A percentile compares a stretch with the other conserved stretches of the same genome.
Conservation (phyloP, 192 early-diverging fungal genomes). For the Coemansia sp. region DNA sequence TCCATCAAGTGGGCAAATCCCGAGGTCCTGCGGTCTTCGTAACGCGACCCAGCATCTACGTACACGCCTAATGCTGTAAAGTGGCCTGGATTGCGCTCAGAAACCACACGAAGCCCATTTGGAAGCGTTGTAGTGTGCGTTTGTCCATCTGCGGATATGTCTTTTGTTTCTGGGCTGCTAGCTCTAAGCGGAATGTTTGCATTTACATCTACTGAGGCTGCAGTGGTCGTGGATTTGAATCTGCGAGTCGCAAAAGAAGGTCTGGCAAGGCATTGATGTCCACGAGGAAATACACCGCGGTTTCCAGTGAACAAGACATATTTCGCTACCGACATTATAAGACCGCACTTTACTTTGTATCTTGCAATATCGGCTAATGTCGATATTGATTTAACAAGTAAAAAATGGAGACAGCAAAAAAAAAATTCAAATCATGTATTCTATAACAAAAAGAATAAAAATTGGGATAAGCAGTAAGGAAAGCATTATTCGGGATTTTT, state of each 20-base stretch:
- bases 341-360: too few species aligned
- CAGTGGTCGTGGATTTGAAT: constrained; percentile 30
- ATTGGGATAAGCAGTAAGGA: neutral
- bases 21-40: constrained; percentile 68
- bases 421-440: neutral
- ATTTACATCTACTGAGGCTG: neutral
- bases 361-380: neutral
- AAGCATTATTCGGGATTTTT: neutral
- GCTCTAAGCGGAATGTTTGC: constrained; percentile 15
- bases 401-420: neutral
- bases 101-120: constrained; percentile 87
- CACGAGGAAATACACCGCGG: neutral
- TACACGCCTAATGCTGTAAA: constrained; percentile 90
- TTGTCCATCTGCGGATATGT: constrained; percentile 34
- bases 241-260: neutral
- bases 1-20: constrained; percentile 88
- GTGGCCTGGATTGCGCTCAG: constrained; percentile 80
- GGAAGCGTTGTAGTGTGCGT: constrained; percentile 74
- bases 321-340: neutral
- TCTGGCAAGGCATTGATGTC: neutral
- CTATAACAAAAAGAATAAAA: neutral
- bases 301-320: neutral
- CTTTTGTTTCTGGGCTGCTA: constrained; percentile 5
- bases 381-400: neutral
- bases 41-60: constrained; percentile 86